A percentile compares a stretch with the other conserved stretches of the same genome.
These are phyloP conservation scores for Nicotiana rustica DNA, from an alignment of 305 asterid genomes.

Conservation along the genomic window DNA sequence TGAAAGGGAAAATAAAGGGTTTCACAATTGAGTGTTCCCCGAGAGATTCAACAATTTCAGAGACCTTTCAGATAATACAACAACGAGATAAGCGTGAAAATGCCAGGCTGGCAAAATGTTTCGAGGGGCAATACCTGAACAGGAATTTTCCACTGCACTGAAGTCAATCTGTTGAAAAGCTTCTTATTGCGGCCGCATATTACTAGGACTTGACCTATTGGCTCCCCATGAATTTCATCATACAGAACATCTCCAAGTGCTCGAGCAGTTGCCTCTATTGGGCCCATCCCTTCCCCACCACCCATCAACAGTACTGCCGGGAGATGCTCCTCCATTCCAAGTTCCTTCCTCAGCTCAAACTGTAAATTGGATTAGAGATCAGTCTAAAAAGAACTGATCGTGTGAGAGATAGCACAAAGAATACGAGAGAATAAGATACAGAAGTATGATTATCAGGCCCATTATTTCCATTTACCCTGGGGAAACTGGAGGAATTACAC, in stretches of 20 bases:
- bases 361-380: slow-evolving; percentile 40
- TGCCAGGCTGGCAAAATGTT: slow-evolving; percentile 3
- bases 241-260: slow-evolving; percentile 84
- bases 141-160: slow-evolving; percentile 84
- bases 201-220: slow-evolving; percentile 87
- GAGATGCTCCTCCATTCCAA: slow-evolving; percentile 87
- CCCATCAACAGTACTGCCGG: slow-evolving; percentile 95
- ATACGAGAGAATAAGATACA: slow-evolving; percentile 7
- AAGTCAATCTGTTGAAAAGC: slow-evolving; percentile 68
- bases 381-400: slow-evolving; percentile 4
- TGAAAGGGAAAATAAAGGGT: not conserved
- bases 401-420: not conserved
- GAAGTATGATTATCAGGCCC: not conserved
- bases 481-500: slow-evolving; percentile 14
- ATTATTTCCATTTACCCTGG: slow-evolving; percentile 15
- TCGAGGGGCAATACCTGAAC: slow-evolving; percentile 41
- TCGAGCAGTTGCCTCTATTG: slow-evolving; percentile 95
- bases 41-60: slow-evolving; percentile 21
- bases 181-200: slow-evolving; percentile 92
- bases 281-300: slow-evolving; percentile 99
- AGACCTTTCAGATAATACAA: not conserved
- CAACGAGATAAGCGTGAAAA: not conserved
- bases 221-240: slow-evolving; percentile 71
- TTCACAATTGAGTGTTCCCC: not conserved
- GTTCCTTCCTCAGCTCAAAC: slow-evolving; percentile 82